A percentile compares a stretch with the other conserved stretches of the same genome.
These are phyloP conservation scores for Geranium incanum DNA, from an alignment of 441 rosid genomes.

Conservation along the genomic window DNA sequence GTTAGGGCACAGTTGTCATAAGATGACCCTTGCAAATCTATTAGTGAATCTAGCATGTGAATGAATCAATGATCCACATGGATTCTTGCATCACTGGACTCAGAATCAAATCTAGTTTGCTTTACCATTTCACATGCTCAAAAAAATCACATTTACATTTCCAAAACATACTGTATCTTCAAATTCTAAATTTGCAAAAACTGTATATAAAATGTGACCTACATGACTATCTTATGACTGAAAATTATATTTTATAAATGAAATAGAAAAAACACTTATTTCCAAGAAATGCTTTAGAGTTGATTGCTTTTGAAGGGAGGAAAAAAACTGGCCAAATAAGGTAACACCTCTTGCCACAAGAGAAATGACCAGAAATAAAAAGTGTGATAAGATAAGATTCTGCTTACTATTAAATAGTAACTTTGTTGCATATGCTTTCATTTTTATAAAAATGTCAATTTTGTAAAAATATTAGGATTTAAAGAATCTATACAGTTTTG, in stretches of 20 bases:
- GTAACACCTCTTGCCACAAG: too few species aligned
- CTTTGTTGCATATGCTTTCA: too few species aligned
- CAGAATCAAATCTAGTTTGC: background rate
- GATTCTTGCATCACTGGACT: background rate
- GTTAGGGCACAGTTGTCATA: background rate
- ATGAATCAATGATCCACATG: background rate
- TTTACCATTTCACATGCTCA: background rate
- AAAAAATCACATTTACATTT: background rate
- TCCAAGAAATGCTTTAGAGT: too few species aligned
- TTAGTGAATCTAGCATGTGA: background rate
- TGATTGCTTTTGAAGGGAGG: too few species aligned
- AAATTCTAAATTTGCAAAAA: background rate
- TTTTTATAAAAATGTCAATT: too few species aligned
- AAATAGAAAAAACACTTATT: too few species aligned
- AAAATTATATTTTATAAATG: background rate
- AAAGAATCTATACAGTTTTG: too few species aligned
- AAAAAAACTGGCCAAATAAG: too few species aligned
- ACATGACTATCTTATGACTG: background rate
- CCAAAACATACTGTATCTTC: background rate
- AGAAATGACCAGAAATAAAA: too few species aligned
- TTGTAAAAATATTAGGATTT: too few species aligned
- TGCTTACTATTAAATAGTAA: too few species aligned
- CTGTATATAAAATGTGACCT: background rate
- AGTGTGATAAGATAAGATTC: too few species aligned
- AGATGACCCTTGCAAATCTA: background rate